Base-by-base conservation (phyloP, 2,329 filamentous ascomycete genomes). In the Metarhizium guizhouense region DNA sequence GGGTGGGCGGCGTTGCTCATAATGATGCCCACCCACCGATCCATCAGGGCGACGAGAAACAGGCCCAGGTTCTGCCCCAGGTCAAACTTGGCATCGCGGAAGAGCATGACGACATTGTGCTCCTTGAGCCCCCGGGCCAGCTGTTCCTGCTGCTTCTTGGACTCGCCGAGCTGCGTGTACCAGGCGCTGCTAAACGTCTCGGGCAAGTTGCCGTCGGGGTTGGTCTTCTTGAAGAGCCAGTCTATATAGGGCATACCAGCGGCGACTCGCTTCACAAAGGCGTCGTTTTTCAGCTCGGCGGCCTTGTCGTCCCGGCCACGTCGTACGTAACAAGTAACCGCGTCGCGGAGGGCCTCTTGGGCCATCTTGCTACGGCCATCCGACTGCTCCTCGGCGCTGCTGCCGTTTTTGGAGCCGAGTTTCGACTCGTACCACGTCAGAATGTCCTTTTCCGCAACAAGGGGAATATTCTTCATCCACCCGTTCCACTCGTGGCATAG, bases 401-500 rank as follows among this genome's bases (percentile, higher is more conserved):
- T 40, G 52, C 60, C 57, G n/a, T 16, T 25, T 6, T 2, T 8
- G 18, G 65, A 57, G 48, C 58, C 58, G 14, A 48, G 34, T 38
- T 66, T 70, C 18, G 68, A 61, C 11, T 70, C 63, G 62, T 77
- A 79, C 77, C 78, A 82, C 14, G 70, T 68, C 36, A 77, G 67
- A 7, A 81, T 70, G 43, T 78, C 75, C n/a, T 70, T 67, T 59
- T 80, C 78, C 47, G 74, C 72, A 32, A 80, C 67, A 6, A 71
- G 71, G 51, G 75, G 73, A 47, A 82, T 75, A 47, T 75, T 74
- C 54, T 73, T 67, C 58, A 76, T 74, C 82, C 82, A 85, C 2
- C 74, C 79, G 4, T 79, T 77, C 83, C 83, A 86, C 59, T 79
- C 75, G 25, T 77, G 76, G 42, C 76, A 76, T 6, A 82, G 74